phyloP scores from a whole-genome alignment of 1,284 basidiomycete species.

The Inonotus hispidus region DNA sequence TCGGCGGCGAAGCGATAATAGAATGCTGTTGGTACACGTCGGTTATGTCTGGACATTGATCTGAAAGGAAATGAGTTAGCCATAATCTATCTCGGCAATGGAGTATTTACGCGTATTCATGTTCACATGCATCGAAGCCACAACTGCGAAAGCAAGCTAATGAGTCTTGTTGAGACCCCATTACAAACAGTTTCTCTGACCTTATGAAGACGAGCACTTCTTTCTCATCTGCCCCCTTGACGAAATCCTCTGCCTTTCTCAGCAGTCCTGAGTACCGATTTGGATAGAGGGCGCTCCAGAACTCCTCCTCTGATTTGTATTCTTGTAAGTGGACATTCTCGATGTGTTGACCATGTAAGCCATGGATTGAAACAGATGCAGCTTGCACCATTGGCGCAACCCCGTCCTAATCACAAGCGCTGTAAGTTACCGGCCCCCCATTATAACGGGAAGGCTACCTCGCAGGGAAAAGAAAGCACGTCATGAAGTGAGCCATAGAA shows the following conservation, averaged over 20 bases:
- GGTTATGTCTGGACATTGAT: slow-evolving; percentile 89
- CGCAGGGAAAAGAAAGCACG: slow-evolving; percentile 88
- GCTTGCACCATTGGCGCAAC: slow-evolving; percentile 75
- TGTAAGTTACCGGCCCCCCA: not conserved
- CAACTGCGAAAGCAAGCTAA: slow-evolving; percentile 39
- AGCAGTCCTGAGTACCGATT: slow-evolving; percentile 66
- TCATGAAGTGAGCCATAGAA: slow-evolving; percentile 92
- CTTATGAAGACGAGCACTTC: slow-evolving; percentile 84
- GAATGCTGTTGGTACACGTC: slow-evolving; percentile 86
- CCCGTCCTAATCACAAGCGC: slow-evolving; percentile 59
- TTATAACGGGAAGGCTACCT: slow-evolving; percentile 43
- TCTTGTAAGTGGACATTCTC: slow-evolving; percentile 86
- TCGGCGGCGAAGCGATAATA: slow-evolving; percentile 83
- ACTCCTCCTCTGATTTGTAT: slow-evolving; percentile 71
- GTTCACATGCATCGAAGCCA: slow-evolving; percentile 92
- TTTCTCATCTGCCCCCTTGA: slow-evolving; percentile 63
- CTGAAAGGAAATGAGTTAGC: not conserved
- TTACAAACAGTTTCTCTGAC: slow-evolving; percentile 33
- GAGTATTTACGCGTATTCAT: slow-evolving; percentile 58
- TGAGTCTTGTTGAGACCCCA: not conserved
- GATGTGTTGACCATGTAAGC: slow-evolving; percentile 85
- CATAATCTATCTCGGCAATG: not conserved
- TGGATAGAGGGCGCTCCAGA: slow-evolving; percentile 72
- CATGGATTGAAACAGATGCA: slow-evolving; percentile 76
- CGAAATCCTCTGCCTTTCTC: slow-evolving; percentile 68